Conservation (phyloP, 2,329 filamentous ascomycete genomes). For the Geoglossum cookeanum region DNA sequence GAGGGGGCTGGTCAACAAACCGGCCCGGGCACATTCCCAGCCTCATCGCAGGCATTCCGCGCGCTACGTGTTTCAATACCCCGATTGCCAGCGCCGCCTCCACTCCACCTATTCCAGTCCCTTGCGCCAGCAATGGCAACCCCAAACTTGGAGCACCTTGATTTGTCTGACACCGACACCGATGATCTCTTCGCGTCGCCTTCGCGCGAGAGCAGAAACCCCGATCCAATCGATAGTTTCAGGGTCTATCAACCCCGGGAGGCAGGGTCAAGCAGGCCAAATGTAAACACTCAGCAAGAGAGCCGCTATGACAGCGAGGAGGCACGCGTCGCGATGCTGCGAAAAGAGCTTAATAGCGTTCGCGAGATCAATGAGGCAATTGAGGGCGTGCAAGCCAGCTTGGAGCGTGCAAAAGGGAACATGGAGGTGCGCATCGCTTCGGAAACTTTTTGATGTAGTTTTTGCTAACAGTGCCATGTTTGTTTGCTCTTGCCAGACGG, state of each 20-base stretch:
- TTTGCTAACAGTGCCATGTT: not conserved
- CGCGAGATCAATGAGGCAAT: constrained; percentile 76
- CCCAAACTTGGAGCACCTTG: constrained; percentile 31
- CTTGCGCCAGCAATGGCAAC: constrained; percentile 14
- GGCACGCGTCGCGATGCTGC: constrained; percentile 53
- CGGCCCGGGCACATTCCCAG: not conserved
- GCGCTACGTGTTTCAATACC: constrained; percentile 5
- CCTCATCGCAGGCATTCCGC: constrained; percentile 9
- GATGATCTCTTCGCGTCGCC: constrained; percentile 41
- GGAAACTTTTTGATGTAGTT: not conserved
- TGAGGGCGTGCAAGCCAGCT: constrained; percentile 33
- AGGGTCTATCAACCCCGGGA: constrained; percentile 14
- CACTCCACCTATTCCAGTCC: not conserved
- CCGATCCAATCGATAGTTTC: constrained; percentile 6
- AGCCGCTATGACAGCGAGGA: constrained; percentile 43
- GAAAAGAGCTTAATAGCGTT: constrained; percentile 63
- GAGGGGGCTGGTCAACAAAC: not conserved
- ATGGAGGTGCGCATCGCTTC: constrained; percentile 23
- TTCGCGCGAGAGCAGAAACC: constrained; percentile 18
- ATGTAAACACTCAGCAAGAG: constrained; percentile 24
- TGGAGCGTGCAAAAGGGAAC: constrained; percentile 28
- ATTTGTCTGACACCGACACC: constrained; percentile 34
- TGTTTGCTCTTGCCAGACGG: constrained; percentile 36
- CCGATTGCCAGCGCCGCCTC: not conserved
- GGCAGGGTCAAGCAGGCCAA: constrained; percentile 21